phyloP scores from a whole-genome alignment of 1,284 basidiomycete species.

The Tylopilus orsonianus region DNA sequence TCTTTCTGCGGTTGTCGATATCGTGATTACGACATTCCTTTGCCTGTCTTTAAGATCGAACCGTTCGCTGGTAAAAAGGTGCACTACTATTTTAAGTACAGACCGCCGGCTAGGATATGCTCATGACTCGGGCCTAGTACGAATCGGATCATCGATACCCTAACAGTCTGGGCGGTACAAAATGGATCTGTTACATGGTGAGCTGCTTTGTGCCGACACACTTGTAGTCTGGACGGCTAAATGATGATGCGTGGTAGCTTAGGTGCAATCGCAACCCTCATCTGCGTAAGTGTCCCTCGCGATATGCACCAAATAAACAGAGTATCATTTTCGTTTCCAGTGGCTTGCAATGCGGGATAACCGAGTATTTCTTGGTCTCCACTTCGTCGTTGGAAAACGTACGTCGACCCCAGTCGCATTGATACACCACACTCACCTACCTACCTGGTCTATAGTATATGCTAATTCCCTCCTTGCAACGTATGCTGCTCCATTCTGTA shows the following conservation, averaged over 20 bases:
- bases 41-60: constrained; percentile 43
- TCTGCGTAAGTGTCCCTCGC: constrained; percentile 37
- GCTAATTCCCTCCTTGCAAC: constrained; percentile 29
- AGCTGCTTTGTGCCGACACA: constrained; percentile 9
- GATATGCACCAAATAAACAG: background rate
- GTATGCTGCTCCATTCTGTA: constrained; percentile 10
- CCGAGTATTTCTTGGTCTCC: constrained; percentile 44
- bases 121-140: constrained; percentile 33
- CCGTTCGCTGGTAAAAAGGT: constrained; percentile 40
- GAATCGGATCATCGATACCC: constrained; percentile 44
- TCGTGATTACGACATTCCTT: constrained; percentile 46
- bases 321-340: constrained; percentile 26
- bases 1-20: constrained; percentile 46
- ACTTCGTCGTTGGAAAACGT: constrained; percentile 51
- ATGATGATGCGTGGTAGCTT: constrained; percentile 29
- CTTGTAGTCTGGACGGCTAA: background rate
- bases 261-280: constrained; percentile 39
- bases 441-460: no score
- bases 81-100: background rate
- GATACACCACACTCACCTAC: no score
- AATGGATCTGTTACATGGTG: constrained; percentile 49
- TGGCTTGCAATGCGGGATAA: constrained; percentile 42
- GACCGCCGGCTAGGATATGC: background rate
- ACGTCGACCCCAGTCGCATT: no score
- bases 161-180: constrained; percentile 51